A percentile compares a stretch with the other conserved stretches of the same genome.
Conservation (phyloP, 495 filamentous ascomycete genomes). For the Aspergillus asperescens region DNA sequence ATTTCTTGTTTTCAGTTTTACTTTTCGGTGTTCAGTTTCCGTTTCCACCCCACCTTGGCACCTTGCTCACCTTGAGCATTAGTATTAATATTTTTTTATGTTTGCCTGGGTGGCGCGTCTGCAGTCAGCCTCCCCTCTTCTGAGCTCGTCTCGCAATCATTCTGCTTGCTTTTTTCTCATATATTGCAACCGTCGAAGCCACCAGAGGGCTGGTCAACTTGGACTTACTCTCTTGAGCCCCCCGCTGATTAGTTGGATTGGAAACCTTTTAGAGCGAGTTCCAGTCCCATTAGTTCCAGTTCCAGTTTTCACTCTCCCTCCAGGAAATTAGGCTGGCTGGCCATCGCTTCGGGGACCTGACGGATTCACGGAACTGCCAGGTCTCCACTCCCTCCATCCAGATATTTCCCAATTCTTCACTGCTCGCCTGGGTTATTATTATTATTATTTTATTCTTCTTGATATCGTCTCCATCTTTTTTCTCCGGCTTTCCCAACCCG, state of each 20-base stretch:
- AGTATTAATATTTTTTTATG: constrained; percentile 1
- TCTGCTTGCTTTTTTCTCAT: constrained; percentile 2
- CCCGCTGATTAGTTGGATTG: constrained; percentile 2
- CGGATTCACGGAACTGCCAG: constrained; percentile 2
- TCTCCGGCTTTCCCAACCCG: not conserved
- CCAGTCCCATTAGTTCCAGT: too few relatives aligned
- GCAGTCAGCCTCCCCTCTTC: constrained; percentile 19
- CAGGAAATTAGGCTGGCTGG: not conserved
- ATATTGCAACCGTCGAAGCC: not conserved
- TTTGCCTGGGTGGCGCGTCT: constrained; percentile 19
- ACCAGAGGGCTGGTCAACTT: not conserved
- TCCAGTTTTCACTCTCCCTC: too few relatives aligned
- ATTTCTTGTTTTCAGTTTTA: too few relatives aligned
- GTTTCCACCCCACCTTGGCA: not conserved
- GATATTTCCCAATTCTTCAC: constrained; percentile 1
- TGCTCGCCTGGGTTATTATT: not conserved
- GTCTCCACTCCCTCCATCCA: not conserved
- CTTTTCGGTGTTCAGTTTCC: too few relatives aligned
- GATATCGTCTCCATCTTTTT: constrained; percentile 4
- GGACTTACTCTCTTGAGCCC: constrained; percentile 1
- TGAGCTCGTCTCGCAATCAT: not conserved
- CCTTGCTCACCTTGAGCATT: not conserved
- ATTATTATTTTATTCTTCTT: not conserved
- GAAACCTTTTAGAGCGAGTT: too few relatives aligned
- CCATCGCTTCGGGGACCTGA: not conserved